These are phyloP conservation scores for Acrodontium crateriforme DNA, from an alignment of 2,329 filamentous ascomycete genomes.

Conservation along the genomic window DNA sequence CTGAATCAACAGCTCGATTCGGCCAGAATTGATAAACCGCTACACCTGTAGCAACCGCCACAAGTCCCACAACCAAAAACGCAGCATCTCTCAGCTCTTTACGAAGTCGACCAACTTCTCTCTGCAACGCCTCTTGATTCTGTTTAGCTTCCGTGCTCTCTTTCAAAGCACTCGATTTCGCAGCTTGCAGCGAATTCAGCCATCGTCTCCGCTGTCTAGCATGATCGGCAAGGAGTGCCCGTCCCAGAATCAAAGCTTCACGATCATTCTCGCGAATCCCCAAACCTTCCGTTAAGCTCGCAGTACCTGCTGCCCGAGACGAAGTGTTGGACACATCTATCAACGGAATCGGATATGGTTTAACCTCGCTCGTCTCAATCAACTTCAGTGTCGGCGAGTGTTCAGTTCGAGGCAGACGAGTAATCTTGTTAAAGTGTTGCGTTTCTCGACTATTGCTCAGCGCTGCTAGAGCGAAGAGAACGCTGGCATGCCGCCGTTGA, in stretches of 20 bases:
- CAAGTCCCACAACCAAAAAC: constrained; percentile 7
- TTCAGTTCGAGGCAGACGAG: constrained; percentile 15
- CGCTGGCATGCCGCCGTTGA: constrained; percentile 11
- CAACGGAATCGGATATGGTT: constrained; percentile 10
- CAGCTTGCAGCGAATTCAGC: constrained; percentile 5
- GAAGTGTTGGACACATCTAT: background rate
- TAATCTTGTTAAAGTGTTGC: constrained; percentile 19
- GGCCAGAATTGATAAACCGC: constrained; percentile 17
- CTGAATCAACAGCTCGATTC: constrained; percentile 7
- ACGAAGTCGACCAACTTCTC: constrained; percentile 7
- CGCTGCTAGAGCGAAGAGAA: constrained; percentile 16
- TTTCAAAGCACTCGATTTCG: constrained; percentile 5
- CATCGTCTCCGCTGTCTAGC: constrained; percentile 5
- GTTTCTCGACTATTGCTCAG: constrained; percentile 20
- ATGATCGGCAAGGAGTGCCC: constrained; percentile 10
- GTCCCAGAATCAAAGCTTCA: constrained; percentile 9
- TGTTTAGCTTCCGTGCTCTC: constrained; percentile 1
- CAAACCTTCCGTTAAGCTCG: constrained; percentile 2
- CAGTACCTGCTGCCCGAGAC: background rate
- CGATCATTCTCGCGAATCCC: too few relatives aligned
- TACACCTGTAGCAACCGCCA: constrained; percentile 11
- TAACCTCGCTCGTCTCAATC: constrained; percentile 18
- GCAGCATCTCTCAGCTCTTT: constrained; percentile 11
- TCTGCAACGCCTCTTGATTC: constrained; percentile 5
- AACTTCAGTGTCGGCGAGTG: constrained; percentile 19